phyloP scores from a whole-genome alignment of 1,139 yeast species.

The Entelexis paramagnoliae region DNA sequence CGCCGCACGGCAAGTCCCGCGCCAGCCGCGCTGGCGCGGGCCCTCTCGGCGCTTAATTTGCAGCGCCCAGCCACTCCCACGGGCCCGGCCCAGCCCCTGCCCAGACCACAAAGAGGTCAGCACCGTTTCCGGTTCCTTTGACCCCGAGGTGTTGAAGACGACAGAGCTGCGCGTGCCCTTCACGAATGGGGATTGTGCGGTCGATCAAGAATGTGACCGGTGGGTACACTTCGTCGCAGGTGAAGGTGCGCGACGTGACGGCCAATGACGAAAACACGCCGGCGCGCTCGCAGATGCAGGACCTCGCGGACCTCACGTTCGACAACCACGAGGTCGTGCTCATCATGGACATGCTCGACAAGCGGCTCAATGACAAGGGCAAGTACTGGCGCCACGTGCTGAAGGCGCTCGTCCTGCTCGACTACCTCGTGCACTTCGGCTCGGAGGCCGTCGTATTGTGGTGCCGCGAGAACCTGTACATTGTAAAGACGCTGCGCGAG shows the following conservation, averaged over 20 bases:
- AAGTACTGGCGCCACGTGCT: conserved; percentile 97
- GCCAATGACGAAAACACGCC: conserved; percentile 87
- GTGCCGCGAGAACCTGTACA: conserved; percentile 84
- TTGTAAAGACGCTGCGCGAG: conserved; percentile 84
- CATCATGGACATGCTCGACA: conserved; percentile 91
- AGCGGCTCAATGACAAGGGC: conserved; percentile 90
- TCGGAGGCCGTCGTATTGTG: conserved; percentile 86
- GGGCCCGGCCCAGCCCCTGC: not conserved
- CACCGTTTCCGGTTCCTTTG: not conserved
- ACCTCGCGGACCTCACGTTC: conserved; percentile 64
- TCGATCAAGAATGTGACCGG: conserved; percentile 86
- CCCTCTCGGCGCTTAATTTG: not conserved
- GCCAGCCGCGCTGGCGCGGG: not conserved
- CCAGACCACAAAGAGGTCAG: conserved; percentile 2
- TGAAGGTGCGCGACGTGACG: conserved; percentile 80
- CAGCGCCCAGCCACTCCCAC: conserved; percentile 6
- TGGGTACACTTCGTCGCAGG: conserved; percentile 82
- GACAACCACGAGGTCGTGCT: conserved; percentile 73
- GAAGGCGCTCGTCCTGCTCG: conserved; percentile 77
- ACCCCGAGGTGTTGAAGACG: not conserved
- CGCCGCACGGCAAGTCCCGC: too few species aligned
- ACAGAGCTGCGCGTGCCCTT: not conserved
- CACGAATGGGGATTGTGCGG: conserved; percentile 49
- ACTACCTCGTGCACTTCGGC: conserved; percentile 78
- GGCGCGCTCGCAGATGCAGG: conserved; percentile 71